Conservation (phyloP, 2,329 filamentous ascomycete genomes). For the Talaromyces sp. region DNA sequence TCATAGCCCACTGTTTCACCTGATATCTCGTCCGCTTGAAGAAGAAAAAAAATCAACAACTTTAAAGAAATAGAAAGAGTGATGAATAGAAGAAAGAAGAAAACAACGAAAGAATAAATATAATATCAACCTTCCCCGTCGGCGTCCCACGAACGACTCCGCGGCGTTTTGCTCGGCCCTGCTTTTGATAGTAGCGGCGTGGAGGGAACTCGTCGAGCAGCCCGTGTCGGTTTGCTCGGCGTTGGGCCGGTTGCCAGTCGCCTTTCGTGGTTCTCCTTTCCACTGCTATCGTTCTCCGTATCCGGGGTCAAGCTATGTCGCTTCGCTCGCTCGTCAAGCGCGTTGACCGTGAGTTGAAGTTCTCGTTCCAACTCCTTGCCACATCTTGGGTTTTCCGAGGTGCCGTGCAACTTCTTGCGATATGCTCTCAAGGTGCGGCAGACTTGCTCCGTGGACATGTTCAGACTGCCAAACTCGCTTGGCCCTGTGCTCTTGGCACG, state of each 20-base stretch:
- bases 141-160: slow-evolving; percentile 32
- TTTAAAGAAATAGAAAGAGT: background rate
- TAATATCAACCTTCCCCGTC: slow-evolving; percentile 13
- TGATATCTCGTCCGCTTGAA: background rate
- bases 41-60: background rate
- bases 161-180: slow-evolving; percentile 18
- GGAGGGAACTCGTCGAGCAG: slow-evolving; percentile 31
- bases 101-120: background rate
- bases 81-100: background rate
- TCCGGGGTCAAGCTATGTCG: slow-evolving; percentile 27
- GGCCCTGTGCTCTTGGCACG: slow-evolving; percentile 35
- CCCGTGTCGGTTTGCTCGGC: slow-evolving; percentile 19
- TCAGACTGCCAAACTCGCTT: slow-evolving; percentile 45
- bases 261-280: slow-evolving; percentile 28
- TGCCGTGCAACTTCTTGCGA: slow-evolving; percentile 52
- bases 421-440: slow-evolving; percentile 55
- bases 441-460: slow-evolving; percentile 53
- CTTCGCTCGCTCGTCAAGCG: slow-evolving; percentile 27
- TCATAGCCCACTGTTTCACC: background rate
- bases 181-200: slow-evolving; percentile 25
- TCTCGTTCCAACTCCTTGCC: slow-evolving; percentile 56
- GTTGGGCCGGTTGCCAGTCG: slow-evolving; percentile 11
- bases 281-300: slow-evolving; percentile 36
- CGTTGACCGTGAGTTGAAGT: slow-evolving; percentile 42
- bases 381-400: slow-evolving; percentile 45